These are phyloP conservation scores for Botrytis hyacinthi DNA, from an alignment of 2,329 filamentous ascomycete species.

Conservation along the genomic window DNA sequence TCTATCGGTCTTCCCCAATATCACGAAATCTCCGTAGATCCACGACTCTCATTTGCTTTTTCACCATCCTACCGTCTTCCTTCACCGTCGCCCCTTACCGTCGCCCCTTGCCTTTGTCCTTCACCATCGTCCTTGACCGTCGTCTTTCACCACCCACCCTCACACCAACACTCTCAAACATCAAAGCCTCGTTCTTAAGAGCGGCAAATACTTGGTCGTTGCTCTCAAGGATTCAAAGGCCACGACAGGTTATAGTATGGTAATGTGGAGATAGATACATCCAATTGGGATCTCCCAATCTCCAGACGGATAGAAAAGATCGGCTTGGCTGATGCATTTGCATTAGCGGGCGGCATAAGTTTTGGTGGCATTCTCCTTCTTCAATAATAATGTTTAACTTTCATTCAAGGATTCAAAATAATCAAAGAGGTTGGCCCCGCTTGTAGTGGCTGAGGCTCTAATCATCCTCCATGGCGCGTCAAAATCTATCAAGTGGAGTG, in stretches of 20 bases:
- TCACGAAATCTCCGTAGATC: neutral
- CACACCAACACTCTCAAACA: neutral
- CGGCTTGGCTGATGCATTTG: constrained; percentile 18
- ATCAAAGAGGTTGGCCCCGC: constrained; percentile 15
- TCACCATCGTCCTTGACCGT: neutral
- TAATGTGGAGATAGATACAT: constrained; percentile 1
- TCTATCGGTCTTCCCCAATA: constrained; percentile 10
- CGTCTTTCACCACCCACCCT: neutral
- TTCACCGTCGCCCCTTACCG: neutral
- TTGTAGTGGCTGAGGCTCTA: constrained; percentile 7
- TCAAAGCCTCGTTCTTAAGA: neutral
- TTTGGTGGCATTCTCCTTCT: neutral
- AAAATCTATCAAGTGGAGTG: neutral
- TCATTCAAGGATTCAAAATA: neutral
- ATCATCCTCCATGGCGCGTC: neutral
- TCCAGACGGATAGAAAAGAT: constrained; percentile 13
- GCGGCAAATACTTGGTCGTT: neutral
- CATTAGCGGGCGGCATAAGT: constrained; percentile 17
- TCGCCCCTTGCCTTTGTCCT: neutral
- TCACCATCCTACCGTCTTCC: neutral
- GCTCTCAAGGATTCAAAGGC: neutral
- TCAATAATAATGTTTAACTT: neutral
- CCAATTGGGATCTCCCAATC: constrained; percentile 9
- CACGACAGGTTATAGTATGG: neutral
- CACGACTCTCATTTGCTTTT: neutral